Evolutionary conservation across 257 asterid species (phyloP), one percentile per base, ranked within the genome.

Genomic region (Fraxinus excelsior): DNA sequence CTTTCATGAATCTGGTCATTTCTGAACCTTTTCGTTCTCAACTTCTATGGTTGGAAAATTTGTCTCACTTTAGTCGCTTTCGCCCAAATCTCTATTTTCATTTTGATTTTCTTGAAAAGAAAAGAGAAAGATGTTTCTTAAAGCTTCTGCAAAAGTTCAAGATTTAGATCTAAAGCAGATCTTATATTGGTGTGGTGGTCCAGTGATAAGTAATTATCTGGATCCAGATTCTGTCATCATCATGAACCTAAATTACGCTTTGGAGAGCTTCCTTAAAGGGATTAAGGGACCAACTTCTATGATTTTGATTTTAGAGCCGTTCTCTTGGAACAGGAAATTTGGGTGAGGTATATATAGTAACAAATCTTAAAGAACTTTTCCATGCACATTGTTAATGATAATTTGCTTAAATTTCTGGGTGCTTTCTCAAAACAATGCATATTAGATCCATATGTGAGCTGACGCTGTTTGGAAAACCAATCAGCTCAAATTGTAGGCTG

Each of bases 1-100:
- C 10, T 73, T 73, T 38, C 69, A 72, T 78, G 51, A 18, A 56
- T 56, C 65, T 56, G 26, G 65, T 12, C 73, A 5, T 70, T 66
- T 14, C 71, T 8, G 42, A 37, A 32, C 58, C 68, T 28, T 34
- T 60, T 26, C 37, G 14, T 13, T 32, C 49, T 11, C 35, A 26
- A 56, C 40, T 40, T n/a, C 40, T 14, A 29, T 26, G 9, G 18
- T 67, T 31, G 13, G 34, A 26, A 25, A 62, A 9, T 23, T 26
- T 11, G 31, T 10, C 4, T 11, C 68, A n/a, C 19, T 26, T 62
- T 12, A 26, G 68, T 62, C 35, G 34, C 32, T 62, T 62, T 62
- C 35, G 2, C 8, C 0, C 2, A 62, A 26, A n/a, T 68, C 71
- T 38, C 69, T 46, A 42, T 70, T 26, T 3, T 58, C 49, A 31